Percentiles rank a stretch among this genome's conserved stretches.
Evolutionary conservation across 2,329 filamentous ascomycete genomes (phyloP).

Genomic region (Pseudopyrenochaeta lycopersici): DNA sequence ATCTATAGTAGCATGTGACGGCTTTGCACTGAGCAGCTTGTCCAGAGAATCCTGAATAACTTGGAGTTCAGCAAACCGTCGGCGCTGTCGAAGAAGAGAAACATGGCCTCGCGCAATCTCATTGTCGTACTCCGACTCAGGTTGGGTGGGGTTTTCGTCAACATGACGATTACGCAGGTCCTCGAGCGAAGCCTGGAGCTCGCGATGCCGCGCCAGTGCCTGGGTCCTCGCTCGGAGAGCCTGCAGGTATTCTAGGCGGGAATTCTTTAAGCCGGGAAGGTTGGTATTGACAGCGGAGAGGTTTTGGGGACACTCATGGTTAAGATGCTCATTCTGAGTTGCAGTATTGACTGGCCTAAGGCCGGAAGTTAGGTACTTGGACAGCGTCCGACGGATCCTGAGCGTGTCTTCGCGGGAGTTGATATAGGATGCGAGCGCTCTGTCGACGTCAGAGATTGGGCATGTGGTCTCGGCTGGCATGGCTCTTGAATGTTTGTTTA

Average conservation of each 20-base stretch:
- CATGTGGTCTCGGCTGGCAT: constrained; percentile 41
- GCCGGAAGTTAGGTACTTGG: constrained; percentile 42
- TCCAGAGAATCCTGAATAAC: constrained; percentile 58
- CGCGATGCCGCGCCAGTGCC: constrained; percentile 51
- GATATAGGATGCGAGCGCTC: constrained; percentile 46
- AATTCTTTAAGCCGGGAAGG: constrained; percentile 52
- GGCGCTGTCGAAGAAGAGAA: constrained; percentile 55
- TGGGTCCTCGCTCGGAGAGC: constrained; percentile 54
- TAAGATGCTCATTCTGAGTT: constrained; percentile 43
- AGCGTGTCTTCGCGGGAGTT: constrained; percentile 47
- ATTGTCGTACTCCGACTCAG: constrained; percentile 41
- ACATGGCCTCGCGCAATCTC: constrained; percentile 50
- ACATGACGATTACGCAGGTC: constrained; percentile 37
- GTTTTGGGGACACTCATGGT: constrained; percentile 39
- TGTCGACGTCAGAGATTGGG: constrained; percentile 49
- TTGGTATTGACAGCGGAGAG: constrained; percentile 33
- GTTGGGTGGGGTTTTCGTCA: constrained; percentile 37
- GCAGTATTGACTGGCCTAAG: constrained; percentile 36
- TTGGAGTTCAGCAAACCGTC: constrained; percentile 56
- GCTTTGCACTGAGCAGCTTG: constrained; percentile 45
- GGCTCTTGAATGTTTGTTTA: not conserved
- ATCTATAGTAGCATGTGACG: constrained; percentile 39
- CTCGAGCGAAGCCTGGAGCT: constrained; percentile 40
- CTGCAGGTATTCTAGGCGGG: constrained; percentile 56
- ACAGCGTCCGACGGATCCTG: constrained; percentile 45